Evolutionary conservation across 306 rosid species (phyloP), one percentile per base, ranked within the genome.

Genomic region (Fagus sylvatica): DNA sequence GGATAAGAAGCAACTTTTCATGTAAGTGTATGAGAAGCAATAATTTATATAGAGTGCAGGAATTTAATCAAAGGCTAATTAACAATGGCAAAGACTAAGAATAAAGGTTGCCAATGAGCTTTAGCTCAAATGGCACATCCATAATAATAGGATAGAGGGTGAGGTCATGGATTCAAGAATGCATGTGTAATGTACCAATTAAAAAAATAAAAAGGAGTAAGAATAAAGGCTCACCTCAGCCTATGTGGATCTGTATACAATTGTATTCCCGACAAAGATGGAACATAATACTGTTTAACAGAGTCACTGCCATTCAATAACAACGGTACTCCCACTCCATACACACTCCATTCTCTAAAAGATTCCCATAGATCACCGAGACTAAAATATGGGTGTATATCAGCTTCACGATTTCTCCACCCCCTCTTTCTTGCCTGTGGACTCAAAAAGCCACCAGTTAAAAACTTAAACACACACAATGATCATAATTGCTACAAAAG

Each of bases 351-450:
- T 61, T 87, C 91, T 42, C 80, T 82, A 28, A 85, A 82, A 28
- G 81, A 74, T 36, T 88, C 90, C 89, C 93, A 88, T 8, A 90
- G 74, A 62, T 90, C 90, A 62, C 73, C 88, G 12, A 88, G 93
- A 67, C n/a, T 53, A 59, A 83, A 85, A 49, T 49, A 88, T 39
- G 83, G 78, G 30, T 69, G 74, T 37, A 37, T 68, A 28, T 67
- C 70, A 54, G 57, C 75, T 61, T 82, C 84, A 34, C 39, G 17
- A 34, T 40, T 80, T 30, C 54, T 74, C 70, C 78, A 28, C 46
- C 84, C 86, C 77, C 71, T 77, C 59, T 19, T n/a, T 75, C 69
- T 53, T 53, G 82, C 71, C 85, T 86, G 79, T 71, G 32, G 28
- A 76, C 61, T 53, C 80, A 69, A 55, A 74, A 81, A 41, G 53